Evolutionary conservation across 768 basidiomycete species (phyloP), one percentile per base, ranked within the genome.

Genomic region (Tubosaeta sp.): DNA sequence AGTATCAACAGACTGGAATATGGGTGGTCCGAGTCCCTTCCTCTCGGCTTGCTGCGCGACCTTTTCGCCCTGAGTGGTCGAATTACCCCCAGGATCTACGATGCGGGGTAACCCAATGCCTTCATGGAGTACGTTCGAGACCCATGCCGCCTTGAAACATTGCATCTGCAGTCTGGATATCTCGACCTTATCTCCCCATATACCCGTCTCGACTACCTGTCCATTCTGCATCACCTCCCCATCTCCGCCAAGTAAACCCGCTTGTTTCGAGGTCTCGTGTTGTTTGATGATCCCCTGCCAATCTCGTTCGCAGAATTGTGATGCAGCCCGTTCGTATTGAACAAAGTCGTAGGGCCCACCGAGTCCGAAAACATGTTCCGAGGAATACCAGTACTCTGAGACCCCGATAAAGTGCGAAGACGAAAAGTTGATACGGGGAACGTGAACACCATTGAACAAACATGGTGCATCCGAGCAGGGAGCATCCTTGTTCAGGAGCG

Each of bases 61-160:
- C 49, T 86, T 80, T 44, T 86, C 82, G 6, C 81, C 86, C 8
- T 78, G 71, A 2, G 84, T 81, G 2, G 89, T 83, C 36, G 70
- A 68, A 62, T 93, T 90, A 1, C 94, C 94, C 3, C 83, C 90
- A 1, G 81, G 75, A 66, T 97, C 95, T 46, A 90, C 81, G 29
- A 96, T 84, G 24, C 96, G 79, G 22, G 96, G 96, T 65, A 99
- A 81, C 9, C 94, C 94, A 44, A 99, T 86, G 27, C 96, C 96
- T 65, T 96, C 92, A 59, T 98, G 95, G 2, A 99, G 70, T 32
- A 99, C 87, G 68, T 98, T 97, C 46, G 88, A 85, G 48, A 99
- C 80, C 96, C 96, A 99, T 2, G 96, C 94, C 1, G 95, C 93
- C 69, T 99, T 99, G 84, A 99, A 99, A 67, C 96, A 99, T 66